phyloP scores from a whole-genome alignment of 352 stramenopile genomes.

The Pythium biforme region DNA sequence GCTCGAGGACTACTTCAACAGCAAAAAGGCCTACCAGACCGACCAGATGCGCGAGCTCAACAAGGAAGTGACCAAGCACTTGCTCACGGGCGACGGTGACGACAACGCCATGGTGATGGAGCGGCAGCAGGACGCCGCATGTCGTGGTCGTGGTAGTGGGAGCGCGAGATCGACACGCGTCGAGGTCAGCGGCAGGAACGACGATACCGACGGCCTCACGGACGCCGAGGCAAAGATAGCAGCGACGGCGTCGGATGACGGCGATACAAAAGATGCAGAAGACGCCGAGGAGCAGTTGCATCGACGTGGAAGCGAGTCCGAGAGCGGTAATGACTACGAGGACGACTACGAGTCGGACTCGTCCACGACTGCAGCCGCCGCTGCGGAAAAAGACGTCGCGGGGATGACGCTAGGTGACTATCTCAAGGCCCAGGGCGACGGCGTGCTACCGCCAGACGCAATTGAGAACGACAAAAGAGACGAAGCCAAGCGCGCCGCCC shows the following conservation, averaged over 20 bases:
- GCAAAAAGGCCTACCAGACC: constrained; percentile 31
- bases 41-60: constrained; percentile 30
- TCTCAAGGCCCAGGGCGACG: constrained; percentile 42
- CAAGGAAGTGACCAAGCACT: constrained; percentile 50
- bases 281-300: background rate
- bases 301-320: constrained; percentile 1
- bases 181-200: background rate
- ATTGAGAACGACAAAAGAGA: constrained; percentile 2
- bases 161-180: constrained; percentile 5
- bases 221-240: constrained; percentile 1
- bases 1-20: constrained; percentile 47
- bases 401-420: constrained; percentile 63
- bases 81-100: constrained; percentile 45
- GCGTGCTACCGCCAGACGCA: constrained; percentile 20
- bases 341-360: constrained; percentile 52
- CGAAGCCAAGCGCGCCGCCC: background rate
- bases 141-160: background rate
- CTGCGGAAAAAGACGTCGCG: constrained; percentile 30
- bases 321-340: constrained; percentile 29
- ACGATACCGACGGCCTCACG: background rate
- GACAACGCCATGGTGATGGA: constrained; percentile 60
- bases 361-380: background rate
- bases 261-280: constrained; percentile 3
- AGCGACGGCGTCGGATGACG: background rate
- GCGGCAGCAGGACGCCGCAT: constrained; percentile 19